phyloP scores from a whole-genome alignment of 352 stramenopile species.

The Albugo candida region DNA sequence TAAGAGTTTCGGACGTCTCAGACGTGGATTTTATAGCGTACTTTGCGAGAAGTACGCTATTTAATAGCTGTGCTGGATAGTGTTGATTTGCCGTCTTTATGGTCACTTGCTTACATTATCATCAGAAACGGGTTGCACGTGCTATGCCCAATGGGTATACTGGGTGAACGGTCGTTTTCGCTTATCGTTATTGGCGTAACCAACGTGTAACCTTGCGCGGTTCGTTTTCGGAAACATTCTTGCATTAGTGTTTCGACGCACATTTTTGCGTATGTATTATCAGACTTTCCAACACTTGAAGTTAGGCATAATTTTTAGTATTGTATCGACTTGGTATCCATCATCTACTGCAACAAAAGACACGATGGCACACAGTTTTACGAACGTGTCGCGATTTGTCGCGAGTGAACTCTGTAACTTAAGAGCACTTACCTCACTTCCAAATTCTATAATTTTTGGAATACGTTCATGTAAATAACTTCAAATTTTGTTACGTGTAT shows the following conservation, averaged over 20 bases:
- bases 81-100: slow-evolving; percentile 13
- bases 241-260: slow-evolving; percentile 41
- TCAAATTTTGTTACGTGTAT: too few species aligned
- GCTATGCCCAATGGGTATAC: slow-evolving; percentile 10
- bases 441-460: too few species aligned
- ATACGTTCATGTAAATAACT: too few species aligned
- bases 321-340: slow-evolving; percentile 68
- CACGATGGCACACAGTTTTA: slow-evolving; percentile 59
- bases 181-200: slow-evolving; percentile 15
- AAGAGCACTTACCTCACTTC: too few species aligned
- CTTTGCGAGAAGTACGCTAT: slow-evolving; percentile 14
- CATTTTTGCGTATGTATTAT: slow-evolving; percentile 33
- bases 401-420: slow-evolving; percentile 22
- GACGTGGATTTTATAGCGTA: slow-evolving; percentile 15
- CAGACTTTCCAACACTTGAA: slow-evolving; percentile 31
- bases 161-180: slow-evolving; percentile 16
- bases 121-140: slow-evolving; percentile 9
- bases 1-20: slow-evolving; percentile 14
- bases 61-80: slow-evolving; percentile 12
- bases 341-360: slow-evolving; percentile 55
- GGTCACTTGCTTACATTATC: slow-evolving; percentile 12
- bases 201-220: slow-evolving; percentile 74
- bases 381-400: slow-evolving; percentile 77
- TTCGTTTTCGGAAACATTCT: slow-evolving; percentile 53
- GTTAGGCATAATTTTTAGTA: slow-evolving; percentile 66